Conservation (phyloP, 176 grass and related monocot genomes). For the Zoysia pacifica region DNA sequence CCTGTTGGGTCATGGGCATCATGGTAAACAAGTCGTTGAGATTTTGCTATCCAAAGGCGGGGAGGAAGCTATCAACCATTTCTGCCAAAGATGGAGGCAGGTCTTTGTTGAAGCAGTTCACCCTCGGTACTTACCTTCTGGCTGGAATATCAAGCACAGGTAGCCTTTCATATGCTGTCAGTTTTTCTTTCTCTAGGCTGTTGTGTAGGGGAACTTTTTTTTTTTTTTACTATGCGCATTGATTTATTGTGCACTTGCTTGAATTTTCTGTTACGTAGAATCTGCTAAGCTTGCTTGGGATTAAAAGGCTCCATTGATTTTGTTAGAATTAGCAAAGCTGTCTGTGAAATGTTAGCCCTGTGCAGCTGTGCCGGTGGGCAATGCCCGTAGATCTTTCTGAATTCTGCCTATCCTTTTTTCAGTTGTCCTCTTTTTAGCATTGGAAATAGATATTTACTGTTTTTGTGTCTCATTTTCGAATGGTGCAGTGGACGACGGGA, state of each 20-base stretch:
- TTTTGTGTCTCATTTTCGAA: constrained; percentile 20
- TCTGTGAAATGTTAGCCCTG: neutral
- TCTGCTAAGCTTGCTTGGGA: neutral
- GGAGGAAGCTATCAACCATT: constrained; percentile 70
- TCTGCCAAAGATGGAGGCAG: constrained; percentile 89
- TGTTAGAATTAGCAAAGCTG: neutral
- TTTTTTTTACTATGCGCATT: neutral
- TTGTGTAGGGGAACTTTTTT: neutral
- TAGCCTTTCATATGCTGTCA: constrained; percentile 27
- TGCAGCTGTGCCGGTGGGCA: neutral
- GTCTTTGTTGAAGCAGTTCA: constrained; percentile 79
- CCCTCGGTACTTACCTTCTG: constrained; percentile 78
- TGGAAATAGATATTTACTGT: constrained; percentile 22
- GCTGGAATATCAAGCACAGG: constrained; percentile 94
- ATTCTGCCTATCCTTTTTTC: neutral
- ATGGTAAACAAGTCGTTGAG: constrained; percentile 88
- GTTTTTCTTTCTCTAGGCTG: neutral
- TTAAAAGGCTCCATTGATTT: neutral
- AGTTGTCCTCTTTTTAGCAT: constrained; percentile 20
- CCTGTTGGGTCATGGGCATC: constrained; percentile 80
- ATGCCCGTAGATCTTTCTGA: constrained; percentile 10
- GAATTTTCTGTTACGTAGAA: neutral
- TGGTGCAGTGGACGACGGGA: constrained; percentile 73
- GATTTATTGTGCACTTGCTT: neutral
- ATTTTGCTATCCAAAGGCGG: constrained; percentile 58